These are phyloP conservation scores for Sclerotinia sclerotiorum DNA, from an alignment of 2,329 filamentous ascomycete genomes.

Conservation along the genomic window DNA sequence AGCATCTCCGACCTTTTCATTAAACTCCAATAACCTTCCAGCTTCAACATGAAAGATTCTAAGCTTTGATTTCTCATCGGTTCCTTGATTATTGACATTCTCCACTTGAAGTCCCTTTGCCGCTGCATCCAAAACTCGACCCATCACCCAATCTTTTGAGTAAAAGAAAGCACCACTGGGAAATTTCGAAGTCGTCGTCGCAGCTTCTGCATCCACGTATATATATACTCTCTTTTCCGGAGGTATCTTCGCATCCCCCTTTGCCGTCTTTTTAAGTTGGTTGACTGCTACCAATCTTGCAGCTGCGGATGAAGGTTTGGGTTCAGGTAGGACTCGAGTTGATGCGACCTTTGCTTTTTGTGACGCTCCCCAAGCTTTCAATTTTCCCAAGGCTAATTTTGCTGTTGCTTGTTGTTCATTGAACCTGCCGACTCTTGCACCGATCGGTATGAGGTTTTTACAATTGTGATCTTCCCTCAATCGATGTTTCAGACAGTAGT, in stretches of 20 bases:
- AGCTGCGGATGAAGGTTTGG: constrained; percentile 62
- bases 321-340: constrained; percentile 56
- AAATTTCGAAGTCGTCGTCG: constrained; percentile 79
- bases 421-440: constrained; percentile 49
- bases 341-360: constrained; percentile 58
- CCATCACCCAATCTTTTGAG: constrained; percentile 84
- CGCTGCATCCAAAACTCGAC: constrained; percentile 75
- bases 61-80: constrained; percentile 74
- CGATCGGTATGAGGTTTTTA: constrained; percentile 65
- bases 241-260: constrained; percentile 81
- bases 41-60: constrained; percentile 92
- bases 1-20: constrained; percentile 74
- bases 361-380: constrained; percentile 77
- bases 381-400: constrained; percentile 69
- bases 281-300: constrained; percentile 69
- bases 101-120: constrained; percentile 75
- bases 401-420: constrained; percentile 60
- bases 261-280: constrained; percentile 79
- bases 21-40: constrained; percentile 81
- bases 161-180: constrained; percentile 82
- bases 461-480: constrained; percentile 83
- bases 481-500: constrained; percentile 77
- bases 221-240: constrained; percentile 86
- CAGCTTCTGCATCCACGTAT: constrained; percentile 84
- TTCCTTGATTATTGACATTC: constrained; percentile 79